Evolutionary conservation across 805 yeast species (phyloP).

Genomic region (Candida awuae): DNA sequence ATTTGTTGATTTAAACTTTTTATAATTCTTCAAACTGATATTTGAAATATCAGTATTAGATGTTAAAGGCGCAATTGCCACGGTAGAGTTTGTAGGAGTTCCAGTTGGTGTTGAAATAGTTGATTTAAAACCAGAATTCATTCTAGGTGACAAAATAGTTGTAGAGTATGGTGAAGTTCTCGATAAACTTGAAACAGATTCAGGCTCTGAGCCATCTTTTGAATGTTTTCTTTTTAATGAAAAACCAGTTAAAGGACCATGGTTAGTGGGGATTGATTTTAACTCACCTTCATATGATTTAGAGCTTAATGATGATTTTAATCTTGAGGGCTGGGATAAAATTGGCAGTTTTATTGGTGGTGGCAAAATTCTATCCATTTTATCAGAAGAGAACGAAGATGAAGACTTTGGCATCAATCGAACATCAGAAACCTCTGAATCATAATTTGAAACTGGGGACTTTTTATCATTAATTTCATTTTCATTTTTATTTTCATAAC

Average conservation of each 20-base stretch:
- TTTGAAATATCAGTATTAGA: neutral
- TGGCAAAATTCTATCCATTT: constrained; percentile 11
- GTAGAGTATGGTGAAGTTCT: constrained; percentile 1
- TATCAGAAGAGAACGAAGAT: neutral
- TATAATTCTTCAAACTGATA: constrained; percentile 1
- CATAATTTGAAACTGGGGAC: too few species aligned
- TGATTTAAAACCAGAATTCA: constrained; percentile 1
- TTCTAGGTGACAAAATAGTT: constrained; percentile 4
- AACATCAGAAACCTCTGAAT: too few species aligned
- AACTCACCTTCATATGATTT: constrained; percentile 7
- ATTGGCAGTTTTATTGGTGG: constrained; percentile 10
- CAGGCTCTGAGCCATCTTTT: constrained; percentile 6
- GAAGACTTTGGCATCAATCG: too few species aligned
- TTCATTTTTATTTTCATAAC: constrained; percentile 5
- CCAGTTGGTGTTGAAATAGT: neutral
- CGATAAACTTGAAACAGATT: constrained; percentile 8
- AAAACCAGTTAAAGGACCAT: neutral
- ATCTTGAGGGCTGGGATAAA: constrained; percentile 8
- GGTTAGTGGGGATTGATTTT: constrained; percentile 1
- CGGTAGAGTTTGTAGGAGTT: neutral
- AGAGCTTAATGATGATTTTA: constrained; percentile 10
- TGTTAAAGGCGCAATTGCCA: neutral
- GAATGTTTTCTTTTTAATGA: constrained; percentile 7
- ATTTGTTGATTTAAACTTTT: neutral
- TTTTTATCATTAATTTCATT: neutral